Evolutionary conservation across 352 stramenopile species (phyloP).

Genomic region (Aphanomyces euteiches): DNA sequence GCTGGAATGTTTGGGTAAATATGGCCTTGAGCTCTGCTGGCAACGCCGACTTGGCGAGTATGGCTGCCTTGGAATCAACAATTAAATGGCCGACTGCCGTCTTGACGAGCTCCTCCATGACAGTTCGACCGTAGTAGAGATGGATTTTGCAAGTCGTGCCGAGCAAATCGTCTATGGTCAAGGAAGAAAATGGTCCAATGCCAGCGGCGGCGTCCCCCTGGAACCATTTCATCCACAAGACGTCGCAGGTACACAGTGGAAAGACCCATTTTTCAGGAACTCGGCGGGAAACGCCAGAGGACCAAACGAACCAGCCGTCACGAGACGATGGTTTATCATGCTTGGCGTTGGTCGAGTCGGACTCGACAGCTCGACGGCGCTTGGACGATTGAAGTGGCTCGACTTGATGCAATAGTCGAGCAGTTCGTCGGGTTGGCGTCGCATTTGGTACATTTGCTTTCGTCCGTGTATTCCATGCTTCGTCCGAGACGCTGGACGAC

Average conservation of each 20-base stretch:
- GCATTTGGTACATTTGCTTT: too few relatives aligned
- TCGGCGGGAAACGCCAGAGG: not conserved
- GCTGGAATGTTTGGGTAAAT: too few relatives aligned
- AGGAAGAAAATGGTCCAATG: not conserved
- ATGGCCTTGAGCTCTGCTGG: not conserved
- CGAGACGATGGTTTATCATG: too few relatives aligned
- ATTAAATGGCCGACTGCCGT: not conserved
- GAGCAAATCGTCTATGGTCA: not conserved
- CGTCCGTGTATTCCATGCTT: too few relatives aligned
- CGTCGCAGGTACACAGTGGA: not conserved
- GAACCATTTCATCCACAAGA: conserved; percentile 1
- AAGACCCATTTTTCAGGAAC: not conserved
- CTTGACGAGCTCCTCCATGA: not conserved
- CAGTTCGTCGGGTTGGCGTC: too few relatives aligned
- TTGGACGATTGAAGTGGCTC: too few relatives aligned
- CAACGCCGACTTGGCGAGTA: not conserved
- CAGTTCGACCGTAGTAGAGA: not conserved
- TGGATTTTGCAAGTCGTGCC: conserved; percentile 1
- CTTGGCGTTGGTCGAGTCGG: too few relatives aligned
- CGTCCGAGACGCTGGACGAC: too few relatives aligned
- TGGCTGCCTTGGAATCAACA: not conserved
- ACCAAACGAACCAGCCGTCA: not conserved
- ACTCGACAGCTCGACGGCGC: too few relatives aligned
- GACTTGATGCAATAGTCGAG: too few relatives aligned
- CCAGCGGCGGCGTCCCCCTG: not conserved